Evolutionary conservation across 106 monocot genomes (phyloP).

Genomic region (Acorus calamus): DNA sequence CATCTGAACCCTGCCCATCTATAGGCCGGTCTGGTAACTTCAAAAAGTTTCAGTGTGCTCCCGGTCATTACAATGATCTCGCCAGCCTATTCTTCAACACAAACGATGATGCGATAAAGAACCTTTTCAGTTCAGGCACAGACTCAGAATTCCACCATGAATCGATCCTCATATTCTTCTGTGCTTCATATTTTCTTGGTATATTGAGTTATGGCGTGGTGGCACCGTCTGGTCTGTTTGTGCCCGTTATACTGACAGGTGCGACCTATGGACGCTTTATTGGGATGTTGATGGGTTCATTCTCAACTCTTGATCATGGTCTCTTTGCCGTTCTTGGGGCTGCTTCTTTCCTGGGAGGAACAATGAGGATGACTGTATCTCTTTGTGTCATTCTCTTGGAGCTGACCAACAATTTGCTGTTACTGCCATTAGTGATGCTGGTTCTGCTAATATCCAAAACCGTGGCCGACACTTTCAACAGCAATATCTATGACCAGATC

Average conservation of each 20-base stretch:
- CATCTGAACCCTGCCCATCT: conserved; percentile 45
- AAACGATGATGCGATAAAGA: conserved; percentile 69
- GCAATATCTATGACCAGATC: conserved; percentile 42
- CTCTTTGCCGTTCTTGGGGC: conserved; percentile 80
- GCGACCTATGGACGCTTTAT: conserved; percentile 74
- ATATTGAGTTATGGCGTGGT: conserved; percentile 80
- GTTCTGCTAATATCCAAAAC: conserved; percentile 77
- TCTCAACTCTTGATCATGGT: conserved; percentile 63
- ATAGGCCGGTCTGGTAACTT: conserved; percentile 52
- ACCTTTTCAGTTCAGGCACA: conserved; percentile 56
- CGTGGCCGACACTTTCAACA: conserved; percentile 44
- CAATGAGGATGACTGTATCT: conserved; percentile 86
- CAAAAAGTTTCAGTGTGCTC: conserved; percentile 64
- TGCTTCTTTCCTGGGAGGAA: conserved; percentile 63
- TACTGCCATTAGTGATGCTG: conserved; percentile 88
- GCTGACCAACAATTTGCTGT: conserved; percentile 65
- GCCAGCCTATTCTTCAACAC: conserved; percentile 85
- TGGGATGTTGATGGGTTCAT: conserved; percentile 47
- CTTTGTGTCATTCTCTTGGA: conserved; percentile 71
- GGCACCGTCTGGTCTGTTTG: conserved; percentile 74
- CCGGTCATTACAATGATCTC: conserved; percentile 78
- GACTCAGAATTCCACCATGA: conserved; percentile 40
- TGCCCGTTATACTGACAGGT: conserved; percentile 79
- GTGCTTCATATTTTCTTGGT: conserved; percentile 63
- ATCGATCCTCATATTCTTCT: conserved; percentile 54